Percentiles rank a stretch among this genome's conserved stretches.
Conservation (phyloP, 164 flowering plant species). For the Vitis labrusca region DNA sequence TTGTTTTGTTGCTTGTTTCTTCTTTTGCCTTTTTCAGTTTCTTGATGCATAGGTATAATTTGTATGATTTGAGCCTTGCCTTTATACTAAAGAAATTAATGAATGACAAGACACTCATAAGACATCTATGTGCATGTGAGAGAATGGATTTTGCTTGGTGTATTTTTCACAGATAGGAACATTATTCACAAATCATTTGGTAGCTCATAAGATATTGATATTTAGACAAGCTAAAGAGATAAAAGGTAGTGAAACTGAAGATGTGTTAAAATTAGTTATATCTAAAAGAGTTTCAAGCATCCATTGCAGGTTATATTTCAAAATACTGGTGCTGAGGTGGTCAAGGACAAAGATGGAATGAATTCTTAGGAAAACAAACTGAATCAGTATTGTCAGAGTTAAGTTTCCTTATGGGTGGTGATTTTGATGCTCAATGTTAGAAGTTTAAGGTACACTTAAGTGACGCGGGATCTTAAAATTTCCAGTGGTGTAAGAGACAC, state of each 20-base stretch:
- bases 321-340: conserved; percentile 51
- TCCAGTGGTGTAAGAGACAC: conserved; percentile 42
- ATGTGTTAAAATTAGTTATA: conserved; percentile 9
- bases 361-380: conserved; percentile 72
- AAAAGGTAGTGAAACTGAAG: conserved; percentile 5
- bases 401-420: conserved; percentile 62
- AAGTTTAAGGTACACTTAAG: conserved; percentile 22
- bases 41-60: no score
- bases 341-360: conserved; percentile 55
- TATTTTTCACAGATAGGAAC: conserved; percentile 46
- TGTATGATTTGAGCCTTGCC: conserved; percentile 31
- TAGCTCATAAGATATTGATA: conserved; percentile 30
- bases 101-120: conserved; percentile 39
- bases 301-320: conserved; percentile 32
- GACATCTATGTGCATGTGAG: conserved; percentile 46
- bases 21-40: no score
- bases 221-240: conserved; percentile 16
- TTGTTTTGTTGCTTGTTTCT: no score
- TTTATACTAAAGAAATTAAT: conserved; percentile 44
- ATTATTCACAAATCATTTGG: conserved; percentile 45
- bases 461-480: conserved; percentile 25
- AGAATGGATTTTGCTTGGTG: conserved; percentile 43
- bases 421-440: conserved; percentile 35
- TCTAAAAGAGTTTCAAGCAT: conserved; percentile 17
- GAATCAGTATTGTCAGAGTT: conserved; percentile 70